phyloP scores from a whole-genome alignment of 2,329 filamentous ascomycete genomes.

The Achaetomium macrosporum region DNA sequence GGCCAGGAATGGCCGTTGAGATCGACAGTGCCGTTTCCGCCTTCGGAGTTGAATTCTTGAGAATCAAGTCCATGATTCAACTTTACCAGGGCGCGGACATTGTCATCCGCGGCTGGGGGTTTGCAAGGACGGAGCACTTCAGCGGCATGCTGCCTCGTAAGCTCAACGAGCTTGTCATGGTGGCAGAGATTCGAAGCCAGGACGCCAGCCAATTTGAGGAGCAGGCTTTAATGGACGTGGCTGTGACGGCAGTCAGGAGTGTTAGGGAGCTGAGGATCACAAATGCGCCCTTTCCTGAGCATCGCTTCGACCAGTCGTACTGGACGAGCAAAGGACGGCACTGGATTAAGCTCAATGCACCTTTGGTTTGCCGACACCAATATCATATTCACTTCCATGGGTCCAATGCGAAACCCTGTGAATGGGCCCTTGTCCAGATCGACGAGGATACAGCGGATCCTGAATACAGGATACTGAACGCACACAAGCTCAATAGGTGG shows the following conservation, averaged over 20 bases:
- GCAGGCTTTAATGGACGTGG: conserved; percentile 40
- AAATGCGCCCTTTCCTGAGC: conserved; percentile 45
- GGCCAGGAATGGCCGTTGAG: conserved; percentile 9
- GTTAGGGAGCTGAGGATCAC: conserved; percentile 46
- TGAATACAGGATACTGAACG: conserved; percentile 27
- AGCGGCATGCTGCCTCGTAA: conserved; percentile 35
- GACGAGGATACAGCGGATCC: conserved; percentile 23
- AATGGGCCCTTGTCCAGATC: conserved; percentile 33
- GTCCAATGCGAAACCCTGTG: conserved; percentile 24
- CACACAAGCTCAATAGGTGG: conserved; percentile 32
- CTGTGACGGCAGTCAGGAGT: conserved; percentile 32
- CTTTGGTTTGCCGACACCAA: conserved; percentile 50
- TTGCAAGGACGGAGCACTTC: conserved; percentile 32
- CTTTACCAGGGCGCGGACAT: conserved; percentile 29
- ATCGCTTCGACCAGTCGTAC: conserved; percentile 24
- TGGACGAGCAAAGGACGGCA: conserved; percentile 23
- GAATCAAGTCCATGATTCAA: conserved; percentile 35
- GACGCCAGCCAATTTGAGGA: conserved; percentile 29
- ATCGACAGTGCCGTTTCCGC: background rate
- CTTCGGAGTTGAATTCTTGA: conserved; percentile 30
- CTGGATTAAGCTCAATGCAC: conserved; percentile 27
- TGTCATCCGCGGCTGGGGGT: conserved; percentile 36
- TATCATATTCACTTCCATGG: conserved; percentile 32
- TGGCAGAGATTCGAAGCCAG: conserved; percentile 37
- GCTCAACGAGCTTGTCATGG: conserved; percentile 38